Conservation (phyloP, 352 stramenopile species). For the Thraustochytrium sp. region DNA sequence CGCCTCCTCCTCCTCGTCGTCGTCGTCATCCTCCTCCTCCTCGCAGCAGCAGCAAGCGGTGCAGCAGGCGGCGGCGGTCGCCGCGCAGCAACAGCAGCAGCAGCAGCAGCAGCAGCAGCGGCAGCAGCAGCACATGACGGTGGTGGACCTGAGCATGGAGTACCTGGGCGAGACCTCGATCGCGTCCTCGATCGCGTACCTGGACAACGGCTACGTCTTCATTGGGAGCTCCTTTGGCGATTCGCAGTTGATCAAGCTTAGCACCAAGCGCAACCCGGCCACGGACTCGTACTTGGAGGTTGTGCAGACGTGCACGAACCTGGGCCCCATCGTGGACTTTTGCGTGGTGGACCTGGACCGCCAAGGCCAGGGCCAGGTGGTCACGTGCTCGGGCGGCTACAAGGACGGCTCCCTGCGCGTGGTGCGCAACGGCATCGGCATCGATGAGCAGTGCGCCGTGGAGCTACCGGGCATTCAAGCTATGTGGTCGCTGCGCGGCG, state of each 20-base stretch:
- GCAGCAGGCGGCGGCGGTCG: background rate
- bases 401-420: slow-evolving; percentile 91
- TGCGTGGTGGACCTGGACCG: slow-evolving; percentile 89
- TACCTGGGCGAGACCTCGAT: slow-evolving; percentile 85
- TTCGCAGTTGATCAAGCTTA: slow-evolving; percentile 89
- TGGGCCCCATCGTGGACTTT: slow-evolving; percentile 97
- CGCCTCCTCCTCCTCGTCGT: slow-evolving; percentile 1
- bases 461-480: slow-evolving; percentile 94
- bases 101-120: background rate
- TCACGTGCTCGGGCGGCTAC: slow-evolving; percentile 90
- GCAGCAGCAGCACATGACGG: background rate
- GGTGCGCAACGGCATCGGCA: slow-evolving; percentile 97
- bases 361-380: slow-evolving; percentile 87
- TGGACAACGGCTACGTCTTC: slow-evolving; percentile 91
- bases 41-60: no score
- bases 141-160: slow-evolving; percentile 71
- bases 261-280: slow-evolving; percentile 64
- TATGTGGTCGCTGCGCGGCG: slow-evolving; percentile 87
- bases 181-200: slow-evolving; percentile 79
- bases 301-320: slow-evolving; percentile 88
- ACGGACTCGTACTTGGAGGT: slow-evolving; percentile 79
- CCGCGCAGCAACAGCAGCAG: background rate
- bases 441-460: slow-evolving; percentile 88
- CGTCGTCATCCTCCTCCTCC: background rate
- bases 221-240: slow-evolving; percentile 87